Evolutionary conservation across 1,284 basidiomycete genomes (phyloP).

Genomic region (Heterobasidion occidentale): DNA sequence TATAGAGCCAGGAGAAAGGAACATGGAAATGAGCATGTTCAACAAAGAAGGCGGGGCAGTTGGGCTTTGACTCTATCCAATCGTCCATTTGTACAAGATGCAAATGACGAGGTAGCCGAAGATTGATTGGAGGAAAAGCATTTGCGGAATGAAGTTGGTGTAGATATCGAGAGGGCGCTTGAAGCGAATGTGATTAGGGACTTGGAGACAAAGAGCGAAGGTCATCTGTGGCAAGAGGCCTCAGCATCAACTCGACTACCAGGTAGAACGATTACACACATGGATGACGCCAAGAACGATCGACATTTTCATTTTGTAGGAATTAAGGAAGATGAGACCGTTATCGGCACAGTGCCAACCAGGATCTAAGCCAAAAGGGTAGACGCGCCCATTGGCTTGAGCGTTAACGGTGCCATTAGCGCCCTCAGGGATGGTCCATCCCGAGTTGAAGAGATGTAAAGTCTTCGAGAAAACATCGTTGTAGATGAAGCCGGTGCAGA

Average conservation of each 20-base stretch:
- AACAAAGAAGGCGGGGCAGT: slow-evolving; percentile 83
- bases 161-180: slow-evolving; percentile 77
- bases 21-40: slow-evolving; percentile 96
- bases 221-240: slow-evolving; percentile 52
- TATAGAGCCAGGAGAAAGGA: slow-evolving; percentile 80
- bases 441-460: slow-evolving; percentile 70
- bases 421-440: slow-evolving; percentile 73
- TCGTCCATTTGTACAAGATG: slow-evolving; percentile 96
- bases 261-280: slow-evolving; percentile 40
- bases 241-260: slow-evolving; percentile 4
- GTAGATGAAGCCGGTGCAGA: slow-evolving; percentile 97
- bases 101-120: slow-evolving; percentile 95
- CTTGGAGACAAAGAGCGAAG: slow-evolving; percentile 82
- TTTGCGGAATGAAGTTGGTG: slow-evolving; percentile 94
- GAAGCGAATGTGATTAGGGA: slow-evolving; percentile 94
- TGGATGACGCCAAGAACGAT: slow-evolving; percentile 96
- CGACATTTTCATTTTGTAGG: slow-evolving; percentile 99
- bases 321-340: slow-evolving; percentile 91
- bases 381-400: slow-evolving; percentile 57
- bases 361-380: slow-evolving; percentile 94
- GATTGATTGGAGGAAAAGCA: slow-evolving; percentile 95
- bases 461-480: slow-evolving; percentile 99
- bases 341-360: slow-evolving; percentile 96
- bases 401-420: slow-evolving; percentile 45
- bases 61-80: slow-evolving; percentile 79